Conservation (phyloP, 805 yeast species). For the Yarrowia keelungensis region DNA sequence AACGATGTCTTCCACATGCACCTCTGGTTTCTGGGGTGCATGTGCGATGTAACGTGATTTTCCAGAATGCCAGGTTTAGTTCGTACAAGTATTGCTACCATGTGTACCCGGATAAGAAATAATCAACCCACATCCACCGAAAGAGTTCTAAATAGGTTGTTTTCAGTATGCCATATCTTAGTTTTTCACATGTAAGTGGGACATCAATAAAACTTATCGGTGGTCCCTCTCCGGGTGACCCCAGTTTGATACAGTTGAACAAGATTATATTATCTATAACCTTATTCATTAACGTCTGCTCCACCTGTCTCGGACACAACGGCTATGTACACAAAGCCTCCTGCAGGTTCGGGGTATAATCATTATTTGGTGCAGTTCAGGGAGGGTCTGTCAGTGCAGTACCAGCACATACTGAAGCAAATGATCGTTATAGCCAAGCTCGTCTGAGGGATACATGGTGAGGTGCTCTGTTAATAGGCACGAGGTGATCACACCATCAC, state of each 20-base stretch:
- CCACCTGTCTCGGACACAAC: constrained; percentile 1
- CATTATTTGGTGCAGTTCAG: too few species aligned
- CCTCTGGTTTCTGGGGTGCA: constrained; percentile 11
- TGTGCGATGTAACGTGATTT: constrained; percentile 13
- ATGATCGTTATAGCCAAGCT: too few species aligned
- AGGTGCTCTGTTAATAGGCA: background rate
- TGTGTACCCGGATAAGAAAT: too few species aligned
- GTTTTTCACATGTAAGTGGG: constrained; percentile 1
- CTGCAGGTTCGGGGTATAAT: background rate
- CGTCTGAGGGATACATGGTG: too few species aligned
- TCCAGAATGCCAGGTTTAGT: background rate
- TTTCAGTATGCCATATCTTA: background rate
- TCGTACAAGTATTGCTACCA: background rate
- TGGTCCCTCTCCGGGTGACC: background rate
- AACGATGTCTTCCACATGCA: constrained; percentile 1
- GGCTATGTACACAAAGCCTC: constrained; percentile 9
- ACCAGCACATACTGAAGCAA: too few species aligned
- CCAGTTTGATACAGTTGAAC: background rate
- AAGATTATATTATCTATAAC: constrained; percentile 9
- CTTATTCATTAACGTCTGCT: background rate
- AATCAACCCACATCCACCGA: too few species aligned
- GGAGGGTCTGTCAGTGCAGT: too few species aligned
- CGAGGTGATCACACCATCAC: background rate
- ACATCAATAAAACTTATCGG: background rate
- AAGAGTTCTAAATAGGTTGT: background rate